Evolutionary conservation across 1,139 yeast genomes (phyloP), one percentile per base, ranked within the genome.

Genomic region (Diutina ranongensis): DNA sequence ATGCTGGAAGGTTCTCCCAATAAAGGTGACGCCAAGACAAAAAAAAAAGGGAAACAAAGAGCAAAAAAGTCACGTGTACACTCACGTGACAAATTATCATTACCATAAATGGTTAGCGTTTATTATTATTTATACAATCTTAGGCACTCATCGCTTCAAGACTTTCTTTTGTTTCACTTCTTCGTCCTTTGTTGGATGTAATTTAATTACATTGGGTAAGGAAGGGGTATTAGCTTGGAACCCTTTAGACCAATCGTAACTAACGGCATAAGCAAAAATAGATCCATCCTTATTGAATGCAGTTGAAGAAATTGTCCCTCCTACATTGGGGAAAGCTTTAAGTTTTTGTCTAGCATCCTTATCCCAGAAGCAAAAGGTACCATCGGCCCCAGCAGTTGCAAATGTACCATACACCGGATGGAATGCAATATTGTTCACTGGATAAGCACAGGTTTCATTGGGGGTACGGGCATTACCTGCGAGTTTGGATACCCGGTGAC

Each of bases 181-280:
- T 46, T 79, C 92, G 48, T 87, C 97, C 51, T 78, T 80, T 21
- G 84, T 78, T 7, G 92, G 81, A 63, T 92, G 98, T 48, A 92
- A 68, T 63, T 86, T 83, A 51, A 92, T 78, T 49, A 77, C 71
- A 52, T 76, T 83, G 15, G 94, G 89, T 56, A 79, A 78, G 51
- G 81, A 87, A 2, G 78, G 83, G 45, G 80, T 76, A 65, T 86
- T 87, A 54, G 76, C 84, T 60, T 75, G 80, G 61, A 83, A 73
- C 8, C 98, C 98, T 60, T 83, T 85, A 49, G 87, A 76, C 98
- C 98, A 92, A 60, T 92, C 98, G 63, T 92, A 92, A 54, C 95
- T 81, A 50, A 86, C 63, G 1, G 97, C 96, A 61, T 92, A 88
- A 15, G 97, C 98, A 61, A 85, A 82, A 16, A 92, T 79, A 38